These are phyloP conservation scores for Trichoderma gracile DNA, from an alignment of 2,329 filamentous ascomycete species.

Conservation along the genomic window DNA sequence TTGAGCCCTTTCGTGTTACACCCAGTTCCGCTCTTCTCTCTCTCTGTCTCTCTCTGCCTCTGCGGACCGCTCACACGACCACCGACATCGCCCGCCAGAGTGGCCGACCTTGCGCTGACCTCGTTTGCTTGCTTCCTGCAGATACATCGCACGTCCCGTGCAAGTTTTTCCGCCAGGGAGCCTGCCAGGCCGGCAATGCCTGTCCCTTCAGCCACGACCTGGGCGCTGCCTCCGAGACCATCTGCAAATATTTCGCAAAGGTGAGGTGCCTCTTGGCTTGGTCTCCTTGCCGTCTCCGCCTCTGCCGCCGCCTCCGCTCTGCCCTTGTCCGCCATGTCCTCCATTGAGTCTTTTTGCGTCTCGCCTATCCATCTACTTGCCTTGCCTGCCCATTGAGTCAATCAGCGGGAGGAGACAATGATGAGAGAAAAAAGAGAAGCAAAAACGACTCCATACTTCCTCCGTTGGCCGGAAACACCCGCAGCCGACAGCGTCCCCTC, in stretches of 20 bases:
- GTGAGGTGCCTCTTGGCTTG: constrained; percentile 50
- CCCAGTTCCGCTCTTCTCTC: constrained; percentile 9
- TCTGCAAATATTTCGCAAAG: constrained; percentile 99
- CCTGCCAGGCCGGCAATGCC: constrained; percentile 92
- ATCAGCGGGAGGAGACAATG: background rate
- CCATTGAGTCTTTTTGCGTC: background rate
- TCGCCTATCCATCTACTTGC: background rate
- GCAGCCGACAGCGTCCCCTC: background rate
- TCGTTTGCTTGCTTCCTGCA: constrained; percentile 42
- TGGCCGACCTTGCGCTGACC: constrained; percentile 20
- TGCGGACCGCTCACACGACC: constrained; percentile 23
- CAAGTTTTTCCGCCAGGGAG: constrained; percentile 98
- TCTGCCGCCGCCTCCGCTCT: background rate
- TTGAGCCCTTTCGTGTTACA: background rate
- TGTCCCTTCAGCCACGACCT: constrained; percentile 97
- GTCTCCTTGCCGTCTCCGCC: constrained; percentile 25
- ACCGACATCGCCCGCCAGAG: background rate
- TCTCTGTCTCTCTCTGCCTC: constrained; percentile 11
- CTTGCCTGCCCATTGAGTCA: background rate
- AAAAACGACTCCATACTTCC: background rate
- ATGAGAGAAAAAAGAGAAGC: background rate
- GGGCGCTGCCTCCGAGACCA: constrained; percentile 77
- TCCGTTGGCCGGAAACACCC: constrained; percentile 20
- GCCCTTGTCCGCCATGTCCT: background rate
- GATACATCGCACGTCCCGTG: constrained; percentile 97